phyloP scores from a whole-genome alignment of 805 yeast genomes.

The Kazachstania martiniae region DNA sequence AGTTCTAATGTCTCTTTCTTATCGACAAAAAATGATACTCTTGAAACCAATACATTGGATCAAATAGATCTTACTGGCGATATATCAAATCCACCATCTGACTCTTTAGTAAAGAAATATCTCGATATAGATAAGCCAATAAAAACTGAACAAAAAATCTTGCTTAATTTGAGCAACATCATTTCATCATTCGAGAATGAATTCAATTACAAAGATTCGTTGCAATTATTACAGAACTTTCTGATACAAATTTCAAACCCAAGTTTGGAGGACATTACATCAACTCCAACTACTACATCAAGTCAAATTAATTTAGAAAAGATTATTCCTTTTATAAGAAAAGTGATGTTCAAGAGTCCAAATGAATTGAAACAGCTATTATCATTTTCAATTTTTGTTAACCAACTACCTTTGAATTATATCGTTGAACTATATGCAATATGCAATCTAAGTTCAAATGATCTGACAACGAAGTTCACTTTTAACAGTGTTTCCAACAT shows the following conservation, averaged over 20 bases:
- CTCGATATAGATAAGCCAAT: too few species aligned
- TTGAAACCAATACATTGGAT: too few species aligned
- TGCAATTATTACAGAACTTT: constrained; percentile 13
- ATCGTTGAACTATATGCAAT: constrained; percentile 27
- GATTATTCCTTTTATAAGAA: too few species aligned
- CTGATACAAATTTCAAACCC: constrained; percentile 2
- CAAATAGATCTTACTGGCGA: constrained; percentile 25
- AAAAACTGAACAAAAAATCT: background rate
- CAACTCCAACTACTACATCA: constrained; percentile 7
- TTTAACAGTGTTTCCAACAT: background rate
- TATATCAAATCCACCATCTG: constrained; percentile 14
- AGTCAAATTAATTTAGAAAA: constrained; percentile 13
- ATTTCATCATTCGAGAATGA: constrained; percentile 1
- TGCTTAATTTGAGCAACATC: background rate
- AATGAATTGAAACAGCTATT: constrained; percentile 24
- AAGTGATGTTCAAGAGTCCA: constrained; percentile 20
- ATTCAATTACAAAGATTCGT: constrained; percentile 5
- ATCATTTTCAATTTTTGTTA: constrained; percentile 17
- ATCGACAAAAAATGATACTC: too few species aligned
- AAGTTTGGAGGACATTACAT: background rate
- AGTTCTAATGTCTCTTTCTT: too few species aligned
- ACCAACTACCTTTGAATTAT: constrained; percentile 17
- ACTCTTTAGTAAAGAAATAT: constrained; percentile 8
- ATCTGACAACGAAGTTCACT: constrained; percentile 2
- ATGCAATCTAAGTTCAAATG: constrained; percentile 14